Evolutionary conservation across 305 asterid genomes (phyloP), one percentile per base, ranked within the genome.

Genomic region (Fraxinus angustifolia): DNA sequence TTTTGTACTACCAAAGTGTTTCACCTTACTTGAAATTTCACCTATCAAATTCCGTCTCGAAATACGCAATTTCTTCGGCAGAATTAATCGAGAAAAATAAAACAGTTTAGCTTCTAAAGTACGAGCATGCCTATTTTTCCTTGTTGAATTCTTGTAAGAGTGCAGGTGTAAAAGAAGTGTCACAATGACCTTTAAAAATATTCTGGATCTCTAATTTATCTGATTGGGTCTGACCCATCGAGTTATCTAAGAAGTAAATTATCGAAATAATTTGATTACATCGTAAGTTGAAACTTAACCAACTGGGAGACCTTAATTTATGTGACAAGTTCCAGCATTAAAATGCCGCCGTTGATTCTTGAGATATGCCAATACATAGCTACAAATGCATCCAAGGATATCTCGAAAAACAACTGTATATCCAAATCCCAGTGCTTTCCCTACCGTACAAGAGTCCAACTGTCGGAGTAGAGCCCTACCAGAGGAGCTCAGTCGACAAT

Each of bases 381-480:
- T 30, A 28, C 31, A 30, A 30, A 71, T 8, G 73, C 36, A 67
- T 67, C 35, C 35, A 3, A 11, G 7, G 73, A 12, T 28, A 67
- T 28, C 31, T 26, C 6, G 19, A 67, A 67, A 30, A 11, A 67
- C 12, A 67, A 10, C 73, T 11, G 14, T 67, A 33, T 1, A 28
- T 12, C 35, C 35, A 60, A 58, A 60, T 19, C 70, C 70, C 70
- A 1, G 70, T 60, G 70, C 31, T 60, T 26, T 10, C 70, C 3
- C 30, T 60, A 60, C 30, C 70, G 30, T 77, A 60, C 71, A n/a
- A 77, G 42, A 76, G 21, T 78, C 72, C 30, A 72, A 74, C 48
- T 23, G 81, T 78, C 84, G 50, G 84, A 73, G 78, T 58, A 38
- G 58, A 56, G 71, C 71, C 45, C 62, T 50, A 23, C 33, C 77